These are phyloP conservation scores for Polygonum maritimum DNA, from an alignment of 148 eudicot genomes.

Conservation along the genomic window DNA sequence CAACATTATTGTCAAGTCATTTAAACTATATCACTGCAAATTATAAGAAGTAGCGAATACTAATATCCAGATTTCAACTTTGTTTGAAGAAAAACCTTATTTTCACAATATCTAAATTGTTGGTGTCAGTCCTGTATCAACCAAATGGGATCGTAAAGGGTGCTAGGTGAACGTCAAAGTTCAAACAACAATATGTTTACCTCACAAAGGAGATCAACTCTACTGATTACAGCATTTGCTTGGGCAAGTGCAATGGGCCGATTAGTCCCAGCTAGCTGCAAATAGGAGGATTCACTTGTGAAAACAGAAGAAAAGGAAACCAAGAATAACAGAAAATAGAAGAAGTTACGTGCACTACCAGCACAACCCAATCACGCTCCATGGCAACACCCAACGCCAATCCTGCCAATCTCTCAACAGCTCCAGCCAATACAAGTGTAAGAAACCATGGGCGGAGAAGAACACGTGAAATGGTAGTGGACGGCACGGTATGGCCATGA, in stretches of 20 bases:
- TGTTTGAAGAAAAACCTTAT: background rate
- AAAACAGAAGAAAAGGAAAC: conserved; percentile 7
- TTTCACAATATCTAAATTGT: background rate
- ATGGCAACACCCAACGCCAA: conserved; percentile 85
- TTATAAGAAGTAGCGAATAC: background rate
- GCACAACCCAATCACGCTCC: conserved; percentile 98
- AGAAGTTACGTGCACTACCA: conserved; percentile 31
- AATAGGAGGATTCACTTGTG: conserved; percentile 5
- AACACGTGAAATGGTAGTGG: conserved; percentile 33
- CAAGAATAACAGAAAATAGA: background rate
- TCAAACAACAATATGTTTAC: conserved; percentile 22
- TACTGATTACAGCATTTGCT: conserved; percentile 78
- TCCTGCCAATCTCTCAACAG: conserved; percentile 78
- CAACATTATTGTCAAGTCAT: background rate
- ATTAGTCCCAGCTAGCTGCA: conserved; percentile 85
- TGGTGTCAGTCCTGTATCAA: background rate
- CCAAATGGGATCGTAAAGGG: background rate
- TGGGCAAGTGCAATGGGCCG: conserved; percentile 93
- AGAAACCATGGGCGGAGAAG: conserved; percentile 82
- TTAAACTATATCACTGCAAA: background rate
- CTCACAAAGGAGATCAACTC: conserved; percentile 92
- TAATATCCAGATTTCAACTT: background rate
- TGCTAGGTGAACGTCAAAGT: background rate
- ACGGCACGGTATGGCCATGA: conserved; percentile 44
- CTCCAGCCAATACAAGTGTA: conserved; percentile 68